A percentile compares a stretch with the other conserved stretches of the same genome.
These are phyloP conservation scores for Nelumbo lutea DNA, from an alignment of 164 flowering plant genomes.

Conservation along the genomic window DNA sequence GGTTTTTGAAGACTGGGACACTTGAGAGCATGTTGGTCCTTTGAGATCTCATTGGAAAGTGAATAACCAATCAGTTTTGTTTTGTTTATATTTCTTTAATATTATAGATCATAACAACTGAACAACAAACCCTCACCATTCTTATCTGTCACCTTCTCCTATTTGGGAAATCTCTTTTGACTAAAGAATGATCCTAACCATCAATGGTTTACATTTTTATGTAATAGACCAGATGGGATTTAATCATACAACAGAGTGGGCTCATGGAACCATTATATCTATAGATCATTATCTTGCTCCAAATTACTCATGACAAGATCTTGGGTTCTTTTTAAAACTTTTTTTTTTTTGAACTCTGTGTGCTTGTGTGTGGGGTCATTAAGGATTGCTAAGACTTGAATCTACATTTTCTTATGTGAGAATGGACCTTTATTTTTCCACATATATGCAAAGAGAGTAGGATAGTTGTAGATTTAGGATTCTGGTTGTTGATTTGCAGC, in stretches of 20 bases:
- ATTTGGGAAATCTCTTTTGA: too few relatives aligned
- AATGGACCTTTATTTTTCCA: not conserved
- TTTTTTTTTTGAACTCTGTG: not conserved
- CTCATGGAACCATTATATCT: too few relatives aligned
- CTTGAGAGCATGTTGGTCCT: constrained; percentile 81
- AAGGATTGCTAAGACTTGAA: not conserved
- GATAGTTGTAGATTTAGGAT: constrained; percentile 8
- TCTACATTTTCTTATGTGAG: not conserved
- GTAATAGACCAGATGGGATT: too few relatives aligned
- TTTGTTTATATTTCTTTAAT: constrained; percentile 1
- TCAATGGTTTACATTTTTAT: not conserved
- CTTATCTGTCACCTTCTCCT: not conserved
- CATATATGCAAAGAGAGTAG: constrained; percentile 6
- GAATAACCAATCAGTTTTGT: constrained; percentile 18
- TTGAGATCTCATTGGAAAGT: constrained; percentile 65
- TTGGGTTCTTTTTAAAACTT: not conserved
- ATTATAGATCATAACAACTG: not conserved
- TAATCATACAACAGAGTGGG: too few relatives aligned
- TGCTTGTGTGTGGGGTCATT: not conserved
- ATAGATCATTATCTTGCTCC: not conserved
- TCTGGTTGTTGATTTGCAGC: constrained; percentile 3
- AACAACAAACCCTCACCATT: not conserved
- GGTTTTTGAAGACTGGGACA: constrained; percentile 80
- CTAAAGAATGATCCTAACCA: not conserved
- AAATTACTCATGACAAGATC: not conserved